These are phyloP conservation scores for Phytophthora sansomeana DNA, from an alignment of 352 stramenopile species.

Conservation along the genomic window DNA sequence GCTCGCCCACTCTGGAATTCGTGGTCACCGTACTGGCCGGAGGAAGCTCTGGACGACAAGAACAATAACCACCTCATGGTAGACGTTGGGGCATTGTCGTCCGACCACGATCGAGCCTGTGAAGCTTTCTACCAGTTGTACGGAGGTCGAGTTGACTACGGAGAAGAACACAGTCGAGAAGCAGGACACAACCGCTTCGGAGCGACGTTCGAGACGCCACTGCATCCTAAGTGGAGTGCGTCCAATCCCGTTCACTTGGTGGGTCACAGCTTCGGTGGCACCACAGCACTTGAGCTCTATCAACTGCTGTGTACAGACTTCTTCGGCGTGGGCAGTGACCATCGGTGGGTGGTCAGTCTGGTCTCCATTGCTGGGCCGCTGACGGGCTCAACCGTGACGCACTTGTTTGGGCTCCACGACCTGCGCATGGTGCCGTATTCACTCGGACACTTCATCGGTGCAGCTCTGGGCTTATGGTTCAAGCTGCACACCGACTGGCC, in stretches of 20 bases:
- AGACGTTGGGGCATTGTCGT: conserved; percentile 63
- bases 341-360: conserved; percentile 60
- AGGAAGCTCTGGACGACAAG: conserved; percentile 44
- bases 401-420: conserved; percentile 43
- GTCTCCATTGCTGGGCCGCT: conserved; percentile 58
- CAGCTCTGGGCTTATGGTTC: conserved; percentile 48
- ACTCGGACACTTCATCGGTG: conserved; percentile 37
- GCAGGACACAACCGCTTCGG: conserved; percentile 57
- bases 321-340: conserved; percentile 54
- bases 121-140: conserved; percentile 70
- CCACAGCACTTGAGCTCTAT: conserved; percentile 77
- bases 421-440: conserved; percentile 34
- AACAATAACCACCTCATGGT: conserved; percentile 59
- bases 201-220: conserved; percentile 33
- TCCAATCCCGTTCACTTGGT: conserved; percentile 67
- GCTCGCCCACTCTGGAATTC: conserved; percentile 54
- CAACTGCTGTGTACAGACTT: conserved; percentile 61
- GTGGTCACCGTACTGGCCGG: conserved; percentile 64
- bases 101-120: conserved; percentile 69
- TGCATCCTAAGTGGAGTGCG: conserved; percentile 61
- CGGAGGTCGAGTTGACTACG: conserved; percentile 69
- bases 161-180: conserved; percentile 46
- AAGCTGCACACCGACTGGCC: conserved; percentile 51
- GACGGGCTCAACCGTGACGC: conserved; percentile 41
- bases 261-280: conserved; percentile 74